phyloP scores from a whole-genome alignment of 805 yeast genomes.

The Saccharomycopsis javanensis region DNA sequence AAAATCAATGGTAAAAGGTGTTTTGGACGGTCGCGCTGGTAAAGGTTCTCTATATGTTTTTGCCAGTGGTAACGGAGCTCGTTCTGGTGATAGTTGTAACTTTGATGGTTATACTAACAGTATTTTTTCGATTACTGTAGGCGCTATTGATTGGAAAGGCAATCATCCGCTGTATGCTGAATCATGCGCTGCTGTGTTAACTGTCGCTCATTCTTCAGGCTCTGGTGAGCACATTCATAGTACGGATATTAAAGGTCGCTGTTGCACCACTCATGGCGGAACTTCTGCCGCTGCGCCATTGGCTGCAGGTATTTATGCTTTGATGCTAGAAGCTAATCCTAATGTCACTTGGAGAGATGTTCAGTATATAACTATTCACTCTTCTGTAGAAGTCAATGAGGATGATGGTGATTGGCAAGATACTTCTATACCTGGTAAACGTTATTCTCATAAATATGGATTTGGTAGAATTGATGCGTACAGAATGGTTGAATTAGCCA shows the following conservation, averaged over 20 bases:
- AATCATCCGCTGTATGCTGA: constrained; percentile 85
- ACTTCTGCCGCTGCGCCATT: constrained; percentile 98
- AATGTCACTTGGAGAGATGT: constrained; percentile 91
- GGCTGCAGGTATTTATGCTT: constrained; percentile 90
- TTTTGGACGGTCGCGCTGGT: constrained; percentile 66
- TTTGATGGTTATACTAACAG: constrained; percentile 96
- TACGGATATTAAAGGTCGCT: constrained; percentile 61
- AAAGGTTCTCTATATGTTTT: constrained; percentile 88
- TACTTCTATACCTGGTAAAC: constrained; percentile 48
- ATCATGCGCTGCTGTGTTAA: constrained; percentile 90
- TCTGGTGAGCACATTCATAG: constrained; percentile 84
- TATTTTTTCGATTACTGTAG: constrained; percentile 88
- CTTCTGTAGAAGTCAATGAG: constrained; percentile 60
- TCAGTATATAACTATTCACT: constrained; percentile 69
- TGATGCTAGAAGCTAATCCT: constrained; percentile 77
- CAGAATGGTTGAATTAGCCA: constrained; percentile 60
- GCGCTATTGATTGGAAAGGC: constrained; percentile 84
- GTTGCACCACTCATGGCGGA: constrained; percentile 80
- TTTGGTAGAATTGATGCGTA: constrained; percentile 88
- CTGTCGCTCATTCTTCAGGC: constrained; percentile 87
- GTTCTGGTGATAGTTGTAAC: constrained; percentile 79
- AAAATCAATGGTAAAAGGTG: constrained; percentile 77
- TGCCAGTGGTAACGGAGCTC: constrained; percentile 93
- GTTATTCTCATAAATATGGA: constrained; percentile 81
- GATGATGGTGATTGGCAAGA: constrained; percentile 65